Evolutionary conservation across 129 eudicot genomes (phyloP).

Genomic region (Escallonia rubra): DNA sequence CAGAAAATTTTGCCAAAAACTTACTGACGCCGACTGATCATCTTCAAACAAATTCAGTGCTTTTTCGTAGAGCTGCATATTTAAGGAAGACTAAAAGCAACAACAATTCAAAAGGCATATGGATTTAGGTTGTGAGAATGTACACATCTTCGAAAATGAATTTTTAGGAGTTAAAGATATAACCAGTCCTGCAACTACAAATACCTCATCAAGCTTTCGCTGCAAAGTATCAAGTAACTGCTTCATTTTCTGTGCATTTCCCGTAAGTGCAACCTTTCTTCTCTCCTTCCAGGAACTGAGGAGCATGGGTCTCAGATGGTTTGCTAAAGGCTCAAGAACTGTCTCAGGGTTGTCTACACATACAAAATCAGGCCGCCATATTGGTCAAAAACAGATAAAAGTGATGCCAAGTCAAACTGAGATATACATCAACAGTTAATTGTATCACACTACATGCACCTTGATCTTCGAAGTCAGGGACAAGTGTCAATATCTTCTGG

Average conservation of each 20-base stretch:
- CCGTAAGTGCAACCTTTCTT: conserved; percentile 77
- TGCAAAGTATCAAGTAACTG: conserved; percentile 71
- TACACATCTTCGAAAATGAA: not conserved
- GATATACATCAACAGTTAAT: not conserved
- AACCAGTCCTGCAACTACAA: not conserved
- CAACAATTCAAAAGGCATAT: conserved; percentile 3
- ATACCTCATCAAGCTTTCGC: conserved; percentile 89
- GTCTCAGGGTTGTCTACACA: conserved; percentile 71
- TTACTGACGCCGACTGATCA: conserved; percentile 75
- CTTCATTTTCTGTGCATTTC: conserved; percentile 69
- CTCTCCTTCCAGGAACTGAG: conserved; percentile 79
- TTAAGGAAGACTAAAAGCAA: conserved; percentile 56
- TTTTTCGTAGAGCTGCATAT: conserved; percentile 83
- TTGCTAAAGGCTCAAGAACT: conserved; percentile 63
- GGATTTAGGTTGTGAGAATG: not conserved
- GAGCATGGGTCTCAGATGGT: conserved; percentile 86
- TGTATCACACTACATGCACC: conserved; percentile 29
- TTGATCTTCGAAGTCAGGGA: conserved; percentile 94
- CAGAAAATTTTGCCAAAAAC: conserved; percentile 11
- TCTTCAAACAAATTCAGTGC: conserved; percentile 91
- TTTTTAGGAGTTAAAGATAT: not conserved
- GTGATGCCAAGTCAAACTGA: not conserved
- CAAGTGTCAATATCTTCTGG: conserved; percentile 40
- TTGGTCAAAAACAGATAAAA: conserved; percentile 17
- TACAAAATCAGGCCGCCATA: conserved; percentile 22